phyloP scores from a whole-genome alignment of 1,139 yeast genomes.

The Sugiyamaella grinbergsii region DNA sequence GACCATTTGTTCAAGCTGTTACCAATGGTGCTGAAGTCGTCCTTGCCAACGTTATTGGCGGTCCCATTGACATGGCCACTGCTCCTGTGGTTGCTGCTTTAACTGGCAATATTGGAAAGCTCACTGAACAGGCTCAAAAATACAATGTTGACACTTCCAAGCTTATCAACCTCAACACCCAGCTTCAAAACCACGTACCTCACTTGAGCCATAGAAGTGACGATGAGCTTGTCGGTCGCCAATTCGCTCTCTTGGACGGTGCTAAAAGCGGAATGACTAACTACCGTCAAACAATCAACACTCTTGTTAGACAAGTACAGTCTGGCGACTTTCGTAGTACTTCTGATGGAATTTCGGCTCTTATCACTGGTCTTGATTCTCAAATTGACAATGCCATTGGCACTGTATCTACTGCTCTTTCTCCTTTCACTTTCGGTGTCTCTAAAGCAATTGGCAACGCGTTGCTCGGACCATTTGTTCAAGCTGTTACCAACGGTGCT shows the following conservation, averaged over 20 bases:
- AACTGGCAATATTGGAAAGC: slow-evolving; percentile 20
- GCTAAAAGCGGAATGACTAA: slow-evolving; percentile 29
- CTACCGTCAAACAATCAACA: slow-evolving; percentile 31
- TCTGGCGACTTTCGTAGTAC: slow-evolving; percentile 32
- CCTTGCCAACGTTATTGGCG: slow-evolving; percentile 32
- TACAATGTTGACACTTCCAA: slow-evolving; percentile 28
- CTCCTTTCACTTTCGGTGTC: slow-evolving; percentile 34
- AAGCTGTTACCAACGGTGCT: slow-evolving; percentile 41
- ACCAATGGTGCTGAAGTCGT: slow-evolving; percentile 41
- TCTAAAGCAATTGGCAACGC: slow-evolving; percentile 33
- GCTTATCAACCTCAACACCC: slow-evolving; percentile 19
- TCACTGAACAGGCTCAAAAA: slow-evolving; percentile 24
- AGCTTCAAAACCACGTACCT: slow-evolving; percentile 4
- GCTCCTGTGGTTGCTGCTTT: slow-evolving; percentile 22
- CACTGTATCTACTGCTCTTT: slow-evolving; percentile 32
- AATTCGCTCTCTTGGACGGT: slow-evolving; percentile 13
- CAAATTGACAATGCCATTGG: slow-evolving; percentile 36
- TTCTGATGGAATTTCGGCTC: slow-evolving; percentile 31
- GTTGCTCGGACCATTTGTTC: slow-evolving; percentile 39
- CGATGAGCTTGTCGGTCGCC: background rate
- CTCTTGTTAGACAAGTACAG: slow-evolving; percentile 28
- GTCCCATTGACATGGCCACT: slow-evolving; percentile 24
- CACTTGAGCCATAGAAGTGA: background rate
- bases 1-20: slow-evolving; percentile 40
- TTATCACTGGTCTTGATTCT: slow-evolving; percentile 37